phyloP scores from a whole-genome alignment of 108 stramenopile species.

The Aurantiochytrium sp. region DNA sequence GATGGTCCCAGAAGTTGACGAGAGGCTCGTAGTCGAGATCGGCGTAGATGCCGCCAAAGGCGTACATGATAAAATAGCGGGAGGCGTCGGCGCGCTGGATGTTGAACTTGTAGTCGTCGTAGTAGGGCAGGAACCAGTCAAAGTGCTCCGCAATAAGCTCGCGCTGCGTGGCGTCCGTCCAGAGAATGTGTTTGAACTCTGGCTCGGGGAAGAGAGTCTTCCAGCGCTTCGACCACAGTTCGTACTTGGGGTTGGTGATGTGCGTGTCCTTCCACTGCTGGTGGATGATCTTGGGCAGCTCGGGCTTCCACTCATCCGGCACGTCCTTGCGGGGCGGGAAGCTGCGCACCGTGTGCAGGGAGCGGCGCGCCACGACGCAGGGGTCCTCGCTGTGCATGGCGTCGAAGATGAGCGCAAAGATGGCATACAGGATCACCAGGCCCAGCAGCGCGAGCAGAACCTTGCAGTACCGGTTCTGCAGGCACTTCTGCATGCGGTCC shows the following conservation, averaged over 20 bases:
- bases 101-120: slow-evolving; percentile 35
- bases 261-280: slow-evolving; percentile 28
- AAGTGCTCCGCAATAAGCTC: slow-evolving; percentile 39
- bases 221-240: not conserved
- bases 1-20: not conserved
- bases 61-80: slow-evolving; percentile 47
- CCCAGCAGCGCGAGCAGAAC: not conserved
- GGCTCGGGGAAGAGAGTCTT: slow-evolving; percentile 27
- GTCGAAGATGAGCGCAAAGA: slow-evolving; percentile 3
- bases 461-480: not conserved
- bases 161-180: slow-evolving; percentile 51
- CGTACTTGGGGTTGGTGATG: slow-evolving; percentile 1
- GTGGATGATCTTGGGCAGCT: slow-evolving; percentile 20
- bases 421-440: not conserved
- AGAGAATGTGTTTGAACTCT: slow-evolving; percentile 37
- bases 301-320: not conserved
- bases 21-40: slow-evolving; percentile 39
- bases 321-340: not conserved
- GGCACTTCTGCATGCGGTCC: not conserved
- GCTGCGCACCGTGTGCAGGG: not conserved
- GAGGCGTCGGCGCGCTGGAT: slow-evolving; percentile 58
- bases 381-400: slow-evolving; percentile 11
- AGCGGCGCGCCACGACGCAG: slow-evolving; percentile 9
- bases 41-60: slow-evolving; percentile 45
- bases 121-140: slow-evolving; percentile 39